These are phyloP conservation scores for Fusarium gaditjirri DNA, from an alignment of 2,329 filamentous ascomycete genomes.

Conservation along the genomic window DNA sequence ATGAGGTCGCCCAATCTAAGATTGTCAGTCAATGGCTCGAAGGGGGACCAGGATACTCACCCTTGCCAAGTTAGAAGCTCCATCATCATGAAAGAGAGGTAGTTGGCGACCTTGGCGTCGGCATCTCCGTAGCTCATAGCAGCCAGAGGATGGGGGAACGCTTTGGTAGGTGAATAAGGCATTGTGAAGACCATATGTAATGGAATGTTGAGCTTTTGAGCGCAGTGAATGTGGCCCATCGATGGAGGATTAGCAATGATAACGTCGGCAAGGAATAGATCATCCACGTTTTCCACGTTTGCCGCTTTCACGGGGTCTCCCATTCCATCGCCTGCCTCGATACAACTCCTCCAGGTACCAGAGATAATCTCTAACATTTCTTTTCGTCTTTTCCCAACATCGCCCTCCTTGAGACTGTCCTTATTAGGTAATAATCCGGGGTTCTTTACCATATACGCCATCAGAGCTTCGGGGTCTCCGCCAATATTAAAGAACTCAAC, in stretches of 20 bases:
- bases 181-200: slow-evolving; percentile 69
- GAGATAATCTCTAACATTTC: slow-evolving; percentile 53
- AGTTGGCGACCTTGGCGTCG: slow-evolving; percentile 40
- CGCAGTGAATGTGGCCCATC: slow-evolving; percentile 64
- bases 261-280: slow-evolving; percentile 63
- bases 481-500: slow-evolving; percentile 69
- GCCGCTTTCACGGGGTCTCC: slow-evolving; percentile 43
- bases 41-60: slow-evolving; percentile 28
- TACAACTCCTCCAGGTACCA: slow-evolving; percentile 51
- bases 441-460: slow-evolving; percentile 56
- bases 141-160: slow-evolving; percentile 50
- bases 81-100: slow-evolving; percentile 58
- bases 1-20: slow-evolving; percentile 72
- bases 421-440: slow-evolving; percentile 52
- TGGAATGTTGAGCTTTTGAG: slow-evolving; percentile 60
- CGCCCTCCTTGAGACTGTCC: slow-evolving; percentile 51
- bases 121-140: slow-evolving; percentile 46
- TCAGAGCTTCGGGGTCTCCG: slow-evolving; percentile 63
- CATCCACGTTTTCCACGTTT: slow-evolving; percentile 37
- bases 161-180: slow-evolving; percentile 74
- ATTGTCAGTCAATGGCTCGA: not conserved
- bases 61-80: slow-evolving; percentile 82
- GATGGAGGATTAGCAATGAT: slow-evolving; percentile 66
- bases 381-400: slow-evolving; percentile 49
- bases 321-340: slow-evolving; percentile 51